These are phyloP conservation scores for Pseudogymnoascus verrucosus DNA, from an alignment of 2,329 filamentous ascomycete species.

Conservation along the genomic window DNA sequence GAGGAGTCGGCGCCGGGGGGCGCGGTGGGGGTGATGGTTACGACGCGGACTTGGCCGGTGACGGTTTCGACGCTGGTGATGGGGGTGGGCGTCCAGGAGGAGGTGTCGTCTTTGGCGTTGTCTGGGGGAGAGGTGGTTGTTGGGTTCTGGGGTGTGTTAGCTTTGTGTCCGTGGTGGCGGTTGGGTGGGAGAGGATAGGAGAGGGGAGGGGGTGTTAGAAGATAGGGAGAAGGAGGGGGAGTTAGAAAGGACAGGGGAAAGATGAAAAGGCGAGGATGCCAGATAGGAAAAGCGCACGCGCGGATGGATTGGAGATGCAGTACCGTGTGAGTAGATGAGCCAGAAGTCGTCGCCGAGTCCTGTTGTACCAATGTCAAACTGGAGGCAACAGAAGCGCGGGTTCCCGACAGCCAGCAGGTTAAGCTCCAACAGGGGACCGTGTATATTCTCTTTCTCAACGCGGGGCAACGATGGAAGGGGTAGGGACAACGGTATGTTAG, in stretches of 20 bases:
- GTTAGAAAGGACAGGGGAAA: neutral
- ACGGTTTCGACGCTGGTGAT: constrained; percentile 42
- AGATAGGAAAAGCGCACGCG: neutral
- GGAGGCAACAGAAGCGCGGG: constrained; percentile 15
- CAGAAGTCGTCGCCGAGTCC: constrained; percentile 22
- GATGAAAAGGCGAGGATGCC: neutral
- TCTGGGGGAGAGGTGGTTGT: constrained; percentile 5
- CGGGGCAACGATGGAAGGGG: neutral
- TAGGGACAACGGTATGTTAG: constrained; percentile 6
- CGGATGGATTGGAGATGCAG: neutral
- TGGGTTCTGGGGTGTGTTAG: constrained; percentile 3
- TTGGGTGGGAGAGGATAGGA: neutral
- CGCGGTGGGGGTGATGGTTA: constrained; percentile 43
- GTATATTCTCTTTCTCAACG: neutral
- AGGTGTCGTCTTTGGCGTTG: constrained; percentile 13
- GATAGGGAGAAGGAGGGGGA: neutral
- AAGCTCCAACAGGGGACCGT: constrained; percentile 1
- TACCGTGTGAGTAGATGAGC: constrained; percentile 3
- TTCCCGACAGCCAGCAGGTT: neutral
- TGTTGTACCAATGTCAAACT: constrained; percentile 27
- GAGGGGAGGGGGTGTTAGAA: neutral
- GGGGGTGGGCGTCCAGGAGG: constrained; percentile 29
- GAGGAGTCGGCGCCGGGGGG: constrained; percentile 20
- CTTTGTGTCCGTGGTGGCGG: constrained; percentile 8
- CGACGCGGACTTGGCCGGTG: constrained; percentile 47